Percentiles rank a stretch among this genome's conserved stretches.
Evolutionary conservation across 306 rosid genomes (phyloP).

Genomic region (Quercus robur): DNA sequence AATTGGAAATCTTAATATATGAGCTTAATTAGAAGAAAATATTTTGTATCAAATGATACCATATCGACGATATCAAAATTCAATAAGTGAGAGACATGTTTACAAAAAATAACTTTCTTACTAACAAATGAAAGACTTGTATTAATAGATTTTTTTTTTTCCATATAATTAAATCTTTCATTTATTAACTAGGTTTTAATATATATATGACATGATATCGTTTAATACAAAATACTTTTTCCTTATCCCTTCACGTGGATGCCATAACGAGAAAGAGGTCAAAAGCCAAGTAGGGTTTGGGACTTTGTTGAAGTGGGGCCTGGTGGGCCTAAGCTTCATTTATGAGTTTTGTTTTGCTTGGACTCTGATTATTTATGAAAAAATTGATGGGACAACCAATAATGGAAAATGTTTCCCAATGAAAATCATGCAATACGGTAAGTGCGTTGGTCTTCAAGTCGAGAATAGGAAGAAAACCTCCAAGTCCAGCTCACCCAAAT

Average conservation of each 20-base stretch:
- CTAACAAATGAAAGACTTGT: no score
- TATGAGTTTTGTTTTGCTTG: neutral
- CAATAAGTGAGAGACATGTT: no score
- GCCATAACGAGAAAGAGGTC: neutral
- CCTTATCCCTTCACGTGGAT: neutral
- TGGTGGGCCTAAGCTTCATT: neutral
- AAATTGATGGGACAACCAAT: neutral
- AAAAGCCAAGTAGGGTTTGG: neutral
- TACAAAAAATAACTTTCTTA: no score
- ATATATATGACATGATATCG: rapidly evolving
- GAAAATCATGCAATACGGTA: neutral
- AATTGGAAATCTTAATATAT: no score
- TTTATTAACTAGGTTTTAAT: no score
- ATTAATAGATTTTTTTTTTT: no score
- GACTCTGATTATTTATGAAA: neutral
- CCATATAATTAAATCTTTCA: no score
- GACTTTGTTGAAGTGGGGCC: no score
- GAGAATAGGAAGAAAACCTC: neutral
- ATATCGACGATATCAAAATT: rapidly evolving
- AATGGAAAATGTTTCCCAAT: neutral
- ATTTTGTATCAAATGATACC: no score
- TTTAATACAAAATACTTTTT: no score
- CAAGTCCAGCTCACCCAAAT: neutral
- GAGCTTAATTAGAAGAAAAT: no score
- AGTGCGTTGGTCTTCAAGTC: neutral